A percentile compares a stretch with the other conserved stretches of the same genome.
phyloP scores from a whole-genome alignment of 176 grass and related monocot genomes.

The Carex scoparia region DNA sequence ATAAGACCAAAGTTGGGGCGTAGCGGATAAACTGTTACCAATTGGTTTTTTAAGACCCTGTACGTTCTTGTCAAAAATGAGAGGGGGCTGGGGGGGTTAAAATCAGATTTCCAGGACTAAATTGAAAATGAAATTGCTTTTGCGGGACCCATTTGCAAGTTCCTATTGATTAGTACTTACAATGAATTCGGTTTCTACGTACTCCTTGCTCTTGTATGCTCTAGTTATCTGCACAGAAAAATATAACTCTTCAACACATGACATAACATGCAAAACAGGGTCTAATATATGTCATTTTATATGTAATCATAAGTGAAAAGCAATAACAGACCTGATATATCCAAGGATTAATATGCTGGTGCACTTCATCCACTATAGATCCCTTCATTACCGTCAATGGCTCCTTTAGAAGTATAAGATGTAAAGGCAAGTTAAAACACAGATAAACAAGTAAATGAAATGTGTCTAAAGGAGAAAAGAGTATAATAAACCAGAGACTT shows the following conservation, averaged over 20 bases:
- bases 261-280: neutral
- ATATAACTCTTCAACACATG: neutral
- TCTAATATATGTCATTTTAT: neutral
- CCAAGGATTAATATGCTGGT: conserved; percentile 92
- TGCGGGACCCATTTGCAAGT: conserved; percentile 3
- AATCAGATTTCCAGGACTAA: neutral
- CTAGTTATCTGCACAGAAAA: conserved; percentile 52
- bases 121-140: neutral
- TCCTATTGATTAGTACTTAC: conserved; percentile 40
- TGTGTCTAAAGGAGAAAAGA: neutral
- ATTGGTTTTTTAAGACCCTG: neutral
- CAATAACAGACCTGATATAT: conserved; percentile 69
- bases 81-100: neutral
- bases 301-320: conserved; percentile 1
- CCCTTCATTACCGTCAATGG: conserved; percentile 60
- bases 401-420: conserved; percentile 36
- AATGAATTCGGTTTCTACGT: conserved; percentile 81
- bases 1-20: neutral
- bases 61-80: conserved; percentile 5
- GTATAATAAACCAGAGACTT: conserved; percentile 1
- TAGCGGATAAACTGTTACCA: neutral
- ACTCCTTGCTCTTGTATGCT: conserved; percentile 80
- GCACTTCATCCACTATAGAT: conserved; percentile 88
- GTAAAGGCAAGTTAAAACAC: conserved; percentile 16
- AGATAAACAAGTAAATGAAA: neutral